Conservation (phyloP, 306 rosid genomes). For the Glycine tomentella region DNA sequence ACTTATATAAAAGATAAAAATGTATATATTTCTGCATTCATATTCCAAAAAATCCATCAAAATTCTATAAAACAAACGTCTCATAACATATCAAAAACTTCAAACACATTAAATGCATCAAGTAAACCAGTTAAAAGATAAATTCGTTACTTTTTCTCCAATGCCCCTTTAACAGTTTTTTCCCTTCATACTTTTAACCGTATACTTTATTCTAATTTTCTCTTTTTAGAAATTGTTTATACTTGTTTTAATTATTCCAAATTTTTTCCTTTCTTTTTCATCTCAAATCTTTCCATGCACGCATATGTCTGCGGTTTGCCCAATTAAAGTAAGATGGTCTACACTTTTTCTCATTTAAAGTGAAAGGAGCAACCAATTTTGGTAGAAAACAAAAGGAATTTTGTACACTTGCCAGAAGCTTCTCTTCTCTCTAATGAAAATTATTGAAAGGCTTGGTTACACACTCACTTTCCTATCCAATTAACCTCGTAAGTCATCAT, state of each 20-base stretch:
- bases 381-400: background rate
- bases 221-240: background rate
- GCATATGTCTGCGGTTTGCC: background rate
- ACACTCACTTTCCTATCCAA: background rate
- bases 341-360: background rate
- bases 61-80: too few relatives aligned
- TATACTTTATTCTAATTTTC: background rate
- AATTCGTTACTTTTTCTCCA: too few relatives aligned
- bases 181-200: background rate
- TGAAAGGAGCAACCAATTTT: background rate
- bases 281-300: too few relatives aligned
- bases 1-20: too few relatives aligned
- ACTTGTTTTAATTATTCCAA: background rate
- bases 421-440: background rate
- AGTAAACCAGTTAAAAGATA: too few relatives aligned
- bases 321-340: constrained; percentile 6
- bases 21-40: too few relatives aligned
- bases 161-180: background rate
- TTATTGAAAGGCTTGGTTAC: background rate
- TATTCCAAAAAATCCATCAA: too few relatives aligned
- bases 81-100: too few relatives aligned
- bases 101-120: too few relatives aligned
- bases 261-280: too few relatives aligned
- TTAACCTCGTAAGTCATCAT: background rate
- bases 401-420: background rate